These are phyloP conservation scores for Tolypocladium inflatum DNA, from an alignment of 2,329 filamentous ascomycete species.

Conservation along the genomic window DNA sequence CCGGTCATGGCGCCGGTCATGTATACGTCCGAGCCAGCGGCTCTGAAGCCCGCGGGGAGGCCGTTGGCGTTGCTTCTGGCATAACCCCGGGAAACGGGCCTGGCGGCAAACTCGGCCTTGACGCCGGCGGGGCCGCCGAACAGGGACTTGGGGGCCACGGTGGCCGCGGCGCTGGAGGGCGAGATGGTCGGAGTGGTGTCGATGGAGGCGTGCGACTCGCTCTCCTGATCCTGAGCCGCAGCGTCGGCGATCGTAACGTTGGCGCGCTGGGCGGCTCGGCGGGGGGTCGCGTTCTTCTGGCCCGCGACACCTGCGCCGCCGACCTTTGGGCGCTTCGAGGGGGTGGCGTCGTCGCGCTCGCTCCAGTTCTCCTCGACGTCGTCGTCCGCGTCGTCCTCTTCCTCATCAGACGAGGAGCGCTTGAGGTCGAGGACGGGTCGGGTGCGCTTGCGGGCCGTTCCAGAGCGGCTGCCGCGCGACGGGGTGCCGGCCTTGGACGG, in stretches of 20 bases:
- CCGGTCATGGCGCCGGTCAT: neutral
- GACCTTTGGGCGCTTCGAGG: conserved; percentile 23
- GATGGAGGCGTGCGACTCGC: conserved; percentile 16
- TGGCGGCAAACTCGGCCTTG: neutral
- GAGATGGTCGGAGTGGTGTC: conserved; percentile 4
- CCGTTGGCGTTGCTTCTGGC: neutral
- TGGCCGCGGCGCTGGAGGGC: neutral
- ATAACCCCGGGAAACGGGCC: too few relatives aligned
- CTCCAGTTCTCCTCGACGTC: conserved; percentile 19
- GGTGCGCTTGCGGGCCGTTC: conserved; percentile 16
- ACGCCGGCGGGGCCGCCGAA: neutral
- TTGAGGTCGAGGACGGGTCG: conserved; percentile 13
- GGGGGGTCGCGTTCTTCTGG: conserved; percentile 16
- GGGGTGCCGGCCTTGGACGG: conserved; percentile 16
- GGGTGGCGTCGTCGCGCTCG: conserved; percentile 25
- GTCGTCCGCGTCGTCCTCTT: conserved; percentile 16
- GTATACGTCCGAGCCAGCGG: conserved; percentile 5
- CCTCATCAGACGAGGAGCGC: conserved; percentile 14
- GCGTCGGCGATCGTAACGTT: conserved; percentile 22
- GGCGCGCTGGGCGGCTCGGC: conserved; percentile 21
- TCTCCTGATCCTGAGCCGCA: conserved; percentile 15
- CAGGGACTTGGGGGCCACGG: conserved; percentile 1
- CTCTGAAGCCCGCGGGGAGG: conserved; percentile 3
- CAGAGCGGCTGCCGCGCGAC: conserved; percentile 8
- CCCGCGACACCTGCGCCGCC: conserved; percentile 14